These are phyloP conservation scores for Claviceps quebecensis DNA, from an alignment of 2,329 filamentous ascomycete species.

Conservation along the genomic window DNA sequence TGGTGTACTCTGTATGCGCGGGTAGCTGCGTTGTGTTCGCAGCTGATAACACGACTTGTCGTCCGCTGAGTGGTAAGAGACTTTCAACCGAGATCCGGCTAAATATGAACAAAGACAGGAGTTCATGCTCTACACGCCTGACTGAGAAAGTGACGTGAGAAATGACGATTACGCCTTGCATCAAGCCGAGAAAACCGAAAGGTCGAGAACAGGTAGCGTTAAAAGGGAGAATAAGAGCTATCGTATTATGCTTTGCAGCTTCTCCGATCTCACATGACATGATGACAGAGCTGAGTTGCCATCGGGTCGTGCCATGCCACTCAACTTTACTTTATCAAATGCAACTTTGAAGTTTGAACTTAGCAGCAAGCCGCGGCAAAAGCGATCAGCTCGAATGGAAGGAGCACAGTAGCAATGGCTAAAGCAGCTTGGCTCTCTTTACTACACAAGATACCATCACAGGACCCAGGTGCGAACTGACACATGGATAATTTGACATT, in stretches of 20 bases:
- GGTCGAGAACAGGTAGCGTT: neutral
- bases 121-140: neutral
- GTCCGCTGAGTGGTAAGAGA: neutral
- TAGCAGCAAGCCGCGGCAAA: constrained; percentile 33
- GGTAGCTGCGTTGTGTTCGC: constrained; percentile 15
- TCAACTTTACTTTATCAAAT: constrained; percentile 25
- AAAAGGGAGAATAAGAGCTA: too few relatives aligned
- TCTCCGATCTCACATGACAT: neutral
- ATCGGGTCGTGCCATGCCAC: constrained; percentile 17
- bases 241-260: too few relatives aligned
- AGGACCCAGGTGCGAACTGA: constrained; percentile 34
- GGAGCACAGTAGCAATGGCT: constrained; percentile 39
- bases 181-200: neutral
- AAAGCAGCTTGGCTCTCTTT: constrained; percentile 39
- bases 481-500: constrained; percentile 9
- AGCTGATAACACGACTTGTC: neutral
- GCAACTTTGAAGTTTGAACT: constrained; percentile 27
- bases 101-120: neutral
- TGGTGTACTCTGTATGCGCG: neutral
- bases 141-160: neutral
- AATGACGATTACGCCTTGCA: neutral
- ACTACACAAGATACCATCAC: constrained; percentile 36
- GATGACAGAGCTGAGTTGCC: constrained; percentile 16
- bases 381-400: constrained; percentile 39
- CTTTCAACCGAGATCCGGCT: neutral